A percentile compares a stretch with the other conserved stretches of the same genome.
These are phyloP conservation scores for Fusarium bactridioides DNA, from an alignment of 2,329 filamentous ascomycete genomes.

Conservation along the genomic window DNA sequence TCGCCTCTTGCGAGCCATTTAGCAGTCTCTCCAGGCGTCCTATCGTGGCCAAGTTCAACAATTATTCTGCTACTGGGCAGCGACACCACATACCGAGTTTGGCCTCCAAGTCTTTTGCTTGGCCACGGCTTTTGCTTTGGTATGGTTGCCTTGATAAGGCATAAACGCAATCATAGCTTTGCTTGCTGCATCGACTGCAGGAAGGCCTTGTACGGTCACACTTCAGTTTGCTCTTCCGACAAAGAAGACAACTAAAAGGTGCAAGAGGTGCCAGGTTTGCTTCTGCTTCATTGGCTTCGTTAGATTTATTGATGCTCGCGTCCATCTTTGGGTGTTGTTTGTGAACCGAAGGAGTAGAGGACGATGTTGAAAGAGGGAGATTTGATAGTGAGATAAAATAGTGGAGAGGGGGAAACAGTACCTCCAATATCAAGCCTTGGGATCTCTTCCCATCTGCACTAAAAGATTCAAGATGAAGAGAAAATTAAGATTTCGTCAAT, in stretches of 20 bases:
- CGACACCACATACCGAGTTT: not conserved
- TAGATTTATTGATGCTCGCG: no score
- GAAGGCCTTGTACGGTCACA: slow-evolving; percentile 8
- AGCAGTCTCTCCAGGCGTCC: slow-evolving; percentile 6
- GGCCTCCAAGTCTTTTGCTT: not conserved
- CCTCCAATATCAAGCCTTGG: not conserved
- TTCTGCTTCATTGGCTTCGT: not conserved
- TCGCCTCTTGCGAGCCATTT: not conserved
- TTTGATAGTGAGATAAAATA: not conserved
- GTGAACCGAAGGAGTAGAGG: not conserved
- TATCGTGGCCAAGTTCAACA: not conserved
- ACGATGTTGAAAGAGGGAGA: not conserved
- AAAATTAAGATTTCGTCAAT: not conserved
- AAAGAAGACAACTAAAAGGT: slow-evolving; percentile 8
- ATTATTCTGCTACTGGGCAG: not conserved
- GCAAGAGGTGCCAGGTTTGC: not conserved
- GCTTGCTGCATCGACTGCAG: slow-evolving; percentile 12
- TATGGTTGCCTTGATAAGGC: slow-evolving; percentile 4
- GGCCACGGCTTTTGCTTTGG: not conserved
- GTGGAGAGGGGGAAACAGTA: not conserved
- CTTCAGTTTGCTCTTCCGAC: slow-evolving; percentile 14
- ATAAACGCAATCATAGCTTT: slow-evolving; percentile 9
- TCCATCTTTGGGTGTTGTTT: not conserved
- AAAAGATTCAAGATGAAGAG: not conserved
- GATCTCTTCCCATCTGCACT: not conserved